A percentile compares a stretch with the other conserved stretches of the same genome.
Conservation (phyloP, 148 eudicot species). For the Agrostemma githago region DNA sequence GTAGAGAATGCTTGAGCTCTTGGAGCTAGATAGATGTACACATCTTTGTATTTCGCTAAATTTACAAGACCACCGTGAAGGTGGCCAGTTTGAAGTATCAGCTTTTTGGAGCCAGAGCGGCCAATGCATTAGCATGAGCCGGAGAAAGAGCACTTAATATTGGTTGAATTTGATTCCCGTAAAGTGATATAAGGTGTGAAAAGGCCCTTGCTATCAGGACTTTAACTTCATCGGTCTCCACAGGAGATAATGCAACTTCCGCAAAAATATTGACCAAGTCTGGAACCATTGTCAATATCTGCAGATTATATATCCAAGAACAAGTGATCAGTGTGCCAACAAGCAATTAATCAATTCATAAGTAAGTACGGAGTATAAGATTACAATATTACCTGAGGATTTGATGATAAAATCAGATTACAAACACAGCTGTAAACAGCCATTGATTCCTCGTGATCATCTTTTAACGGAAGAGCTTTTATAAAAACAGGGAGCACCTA, state of each 20-base stretch:
- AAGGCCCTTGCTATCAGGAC: conserved; percentile 73
- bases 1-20: background rate
- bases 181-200: conserved; percentile 80
- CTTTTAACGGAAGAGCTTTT: conserved; percentile 82
- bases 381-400: conserved; percentile 57
- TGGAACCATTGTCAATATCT: conserved; percentile 77
- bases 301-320: conserved; percentile 14
- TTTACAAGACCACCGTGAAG: conserved; percentile 15
- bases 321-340: background rate
- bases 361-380: background rate
- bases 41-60: conserved; percentile 4
- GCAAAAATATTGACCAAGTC: conserved; percentile 82
- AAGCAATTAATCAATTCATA: background rate
- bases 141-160: conserved; percentile 72
- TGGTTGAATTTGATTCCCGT: conserved; percentile 93
- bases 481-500: conserved; percentile 91
- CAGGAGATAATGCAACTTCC: conserved; percentile 73
- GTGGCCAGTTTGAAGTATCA: conserved; percentile 29
- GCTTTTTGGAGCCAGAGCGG: conserved; percentile 65
- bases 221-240: conserved; percentile 77
- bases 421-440: conserved; percentile 89
- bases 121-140: conserved; percentile 84
- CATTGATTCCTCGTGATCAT: conserved; percentile 83
- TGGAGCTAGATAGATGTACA: conserved; percentile 18
- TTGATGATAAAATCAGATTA: conserved; percentile 76